Base-by-base conservation (phyloP, 768 basidiomycete genomes). In the Lenzites betulinus region DNA sequence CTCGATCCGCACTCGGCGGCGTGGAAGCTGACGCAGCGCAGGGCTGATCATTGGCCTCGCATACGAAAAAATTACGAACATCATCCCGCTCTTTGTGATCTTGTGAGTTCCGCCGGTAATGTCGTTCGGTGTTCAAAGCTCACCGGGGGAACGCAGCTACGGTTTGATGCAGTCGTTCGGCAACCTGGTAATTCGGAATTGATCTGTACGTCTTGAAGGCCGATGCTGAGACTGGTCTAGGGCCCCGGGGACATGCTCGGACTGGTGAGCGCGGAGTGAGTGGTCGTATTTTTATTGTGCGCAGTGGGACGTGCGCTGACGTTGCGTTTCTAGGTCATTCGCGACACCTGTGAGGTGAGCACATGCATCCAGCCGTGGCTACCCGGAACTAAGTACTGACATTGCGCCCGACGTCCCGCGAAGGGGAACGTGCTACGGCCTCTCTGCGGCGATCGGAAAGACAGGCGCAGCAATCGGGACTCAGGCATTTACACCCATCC, bases 211-310 rank as follows among this genome's bases (percentile, higher is more conserved):
- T 8, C 43, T 13, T 50, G 33, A 28, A 52, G 20, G 13, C 25
- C 51, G 46, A 48, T 57, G 38, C 59, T 61, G 38, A 66, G 20
- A 16, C 12, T 6, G 22, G 43, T 49, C 8, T 18, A 86, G 84
- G 88, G 88, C 18, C 88, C 88, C 2, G 89, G 89, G 22, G 82
- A 89, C 66, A 88, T 88, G 84, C 70, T 87, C 11, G 85, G 86
- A 50, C 78, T 88, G 43, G 83, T 85, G 51, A 85, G 84, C 52
- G 82, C 83, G 18, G 88, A 88, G 84, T 86, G 66, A 73, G 83
- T 77, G 33, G n/a, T n/a, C 38, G 20, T 8, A 60, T 33, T 20
- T 23, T 7, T 5, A 9, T 25, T 18, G 7, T 26, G 28, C 41
- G 36, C 46, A 16, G 39, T 16, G 15, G 12, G 22, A 33, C 16